A percentile compares a stretch with the other conserved stretches of the same genome.
Evolutionary conservation across 768 basidiomycete genomes (phyloP).

Genomic region (Termitomyces sp.): DNA sequence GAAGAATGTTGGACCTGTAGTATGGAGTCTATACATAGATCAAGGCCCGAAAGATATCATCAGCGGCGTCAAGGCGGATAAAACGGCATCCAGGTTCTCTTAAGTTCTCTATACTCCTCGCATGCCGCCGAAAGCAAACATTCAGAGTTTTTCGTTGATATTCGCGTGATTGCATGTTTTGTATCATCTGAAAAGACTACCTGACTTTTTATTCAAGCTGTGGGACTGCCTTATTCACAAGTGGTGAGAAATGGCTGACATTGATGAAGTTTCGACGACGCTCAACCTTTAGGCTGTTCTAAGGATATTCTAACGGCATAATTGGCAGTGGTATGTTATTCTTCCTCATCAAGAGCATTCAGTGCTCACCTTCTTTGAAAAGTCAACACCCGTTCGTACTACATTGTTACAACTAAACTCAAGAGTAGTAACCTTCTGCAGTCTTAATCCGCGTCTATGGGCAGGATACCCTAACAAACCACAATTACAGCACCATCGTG

Average conservation of each 20-base stretch:
- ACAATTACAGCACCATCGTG: constrained; percentile 60
- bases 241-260: constrained; percentile 41
- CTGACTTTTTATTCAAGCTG: constrained; percentile 36
- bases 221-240: constrained; percentile 82
- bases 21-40: too few relatives aligned
- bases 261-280: background rate
- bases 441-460: constrained; percentile 72
- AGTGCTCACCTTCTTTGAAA: background rate
- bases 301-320: constrained; percentile 78
- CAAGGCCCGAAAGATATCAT: background rate
- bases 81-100: background rate
- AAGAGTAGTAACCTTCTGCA: constrained; percentile 18
- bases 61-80: too few relatives aligned
- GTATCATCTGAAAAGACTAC: background rate
- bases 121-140: constrained; percentile 3
- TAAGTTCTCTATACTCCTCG: background rate
- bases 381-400: constrained; percentile 63
- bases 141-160: constrained; percentile 5
- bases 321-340: constrained; percentile 62
- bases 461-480: constrained; percentile 34
- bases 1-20: background rate
- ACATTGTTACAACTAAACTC: background rate
- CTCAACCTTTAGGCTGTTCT: background rate
- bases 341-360: background rate
- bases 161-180: background rate